A percentile compares a stretch with the other conserved stretches of the same genome.
Conservation (phyloP, 192 early-diverging fungal species). For the Gamsiella multidivaricata region DNA sequence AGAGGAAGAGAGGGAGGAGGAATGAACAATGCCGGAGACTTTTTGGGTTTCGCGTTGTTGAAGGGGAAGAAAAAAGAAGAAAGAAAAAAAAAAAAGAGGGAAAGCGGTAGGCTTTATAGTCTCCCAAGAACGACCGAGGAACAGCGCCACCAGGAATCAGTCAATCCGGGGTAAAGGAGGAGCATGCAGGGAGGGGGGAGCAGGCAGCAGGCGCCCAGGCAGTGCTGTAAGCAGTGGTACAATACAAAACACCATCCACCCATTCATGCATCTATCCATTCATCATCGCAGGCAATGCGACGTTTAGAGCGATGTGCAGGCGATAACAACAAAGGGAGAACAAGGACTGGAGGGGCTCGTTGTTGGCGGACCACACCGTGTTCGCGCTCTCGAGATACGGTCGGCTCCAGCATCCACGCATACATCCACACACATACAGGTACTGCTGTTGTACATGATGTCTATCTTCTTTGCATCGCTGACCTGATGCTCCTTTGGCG, state of each 20-base stretch:
- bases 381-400: no score
- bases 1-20: not conserved
- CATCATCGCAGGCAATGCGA: not conserved
- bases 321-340: not conserved
- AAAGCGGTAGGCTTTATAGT: slow-evolving; percentile 5
- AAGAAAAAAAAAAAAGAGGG: not conserved
- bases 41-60: slow-evolving; percentile 16
- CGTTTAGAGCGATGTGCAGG: not conserved
- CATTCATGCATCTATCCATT: no score
- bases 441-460: no score
- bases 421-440: no score
- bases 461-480: no score
- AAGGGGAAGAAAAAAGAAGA: slow-evolving; percentile 2
- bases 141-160: no score
- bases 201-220: not conserved
- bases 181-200: not conserved
- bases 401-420: no score
- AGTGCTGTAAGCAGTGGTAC: not conserved
- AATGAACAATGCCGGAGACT: slow-evolving; percentile 11
- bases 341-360: not conserved
- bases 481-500: no score
- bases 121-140: no score
- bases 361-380: no score
- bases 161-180: no score
- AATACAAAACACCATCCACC: no score